Percentiles rank a stretch among this genome's conserved stretches.
Evolutionary conservation across 495 filamentous ascomycete genomes (phyloP).

Genomic region (Hyaloscypha bicolor): DNA sequence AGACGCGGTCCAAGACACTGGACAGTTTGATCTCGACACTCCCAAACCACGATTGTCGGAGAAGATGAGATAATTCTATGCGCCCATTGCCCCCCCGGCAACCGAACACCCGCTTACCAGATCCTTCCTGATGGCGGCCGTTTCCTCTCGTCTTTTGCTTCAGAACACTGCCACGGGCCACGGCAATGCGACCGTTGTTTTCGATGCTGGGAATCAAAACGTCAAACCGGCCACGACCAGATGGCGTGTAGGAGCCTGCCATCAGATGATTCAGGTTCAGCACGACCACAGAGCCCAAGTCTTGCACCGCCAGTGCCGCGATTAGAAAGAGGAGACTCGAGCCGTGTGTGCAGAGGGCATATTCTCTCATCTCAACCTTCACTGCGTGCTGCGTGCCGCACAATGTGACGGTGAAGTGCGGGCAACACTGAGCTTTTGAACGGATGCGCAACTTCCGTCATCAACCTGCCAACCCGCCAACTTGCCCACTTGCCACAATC

Average conservation of each 20-base stretch:
- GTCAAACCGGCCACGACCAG: slow-evolving; percentile 10
- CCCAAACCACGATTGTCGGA: slow-evolving; percentile 24
- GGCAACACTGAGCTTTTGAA: background rate
- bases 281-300: background rate
- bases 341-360: background rate
- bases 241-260: background rate
- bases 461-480: background rate
- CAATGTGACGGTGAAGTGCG: background rate
- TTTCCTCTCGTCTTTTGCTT: background rate
- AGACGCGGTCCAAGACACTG: slow-evolving; percentile 23
- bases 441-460: slow-evolving; percentile 4
- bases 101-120: background rate
- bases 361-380: background rate
- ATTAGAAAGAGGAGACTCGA: background rate
- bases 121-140: background rate
- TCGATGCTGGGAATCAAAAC: background rate
- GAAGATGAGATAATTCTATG: slow-evolving; percentile 21
- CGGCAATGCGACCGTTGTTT: background rate
- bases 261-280: slow-evolving; percentile 1
- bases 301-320: background rate
- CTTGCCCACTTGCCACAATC: background rate
- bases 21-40: slow-evolving; percentile 17
- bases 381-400: background rate
- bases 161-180: background rate
- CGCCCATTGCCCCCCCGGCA: background rate